These are phyloP conservation scores for Colletotrichum coccodes DNA, from an alignment of 2,329 filamentous ascomycete species.

Conservation along the genomic window DNA sequence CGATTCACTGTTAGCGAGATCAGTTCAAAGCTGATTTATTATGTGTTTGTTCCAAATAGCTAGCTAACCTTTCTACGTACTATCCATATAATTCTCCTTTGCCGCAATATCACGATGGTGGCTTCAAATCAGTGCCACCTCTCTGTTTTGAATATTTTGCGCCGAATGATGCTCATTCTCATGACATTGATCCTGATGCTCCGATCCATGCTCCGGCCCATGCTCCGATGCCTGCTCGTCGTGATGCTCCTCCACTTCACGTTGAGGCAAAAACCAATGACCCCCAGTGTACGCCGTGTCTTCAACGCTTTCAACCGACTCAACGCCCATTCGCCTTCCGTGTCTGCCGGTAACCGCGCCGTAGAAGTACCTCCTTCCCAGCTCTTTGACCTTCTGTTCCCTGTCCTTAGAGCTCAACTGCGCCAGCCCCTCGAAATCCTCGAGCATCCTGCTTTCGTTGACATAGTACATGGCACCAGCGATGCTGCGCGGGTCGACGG, in stretches of 20 bases:
- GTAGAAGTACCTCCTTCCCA: constrained; percentile 33
- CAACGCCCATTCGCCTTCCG: constrained; percentile 24
- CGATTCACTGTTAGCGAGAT: not conserved
- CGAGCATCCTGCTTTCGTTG: constrained; percentile 30
- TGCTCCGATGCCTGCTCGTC: not conserved
- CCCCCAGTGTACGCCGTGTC: constrained; percentile 12
- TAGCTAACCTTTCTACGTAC: not conserved
- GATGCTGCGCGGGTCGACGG: constrained; percentile 57
- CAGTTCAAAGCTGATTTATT: not conserved
- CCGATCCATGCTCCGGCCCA: not conserved
- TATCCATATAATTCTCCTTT: rapidly evolving
- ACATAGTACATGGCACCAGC: constrained; percentile 58
- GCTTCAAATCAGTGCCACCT: not conserved
- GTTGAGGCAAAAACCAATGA: constrained; percentile 6
- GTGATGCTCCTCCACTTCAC: too few relatives aligned
- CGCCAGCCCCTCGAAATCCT: constrained; percentile 32
- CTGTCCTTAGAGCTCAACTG: constrained; percentile 13
- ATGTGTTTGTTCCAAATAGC: too few relatives aligned
- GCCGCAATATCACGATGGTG: too few relatives aligned
- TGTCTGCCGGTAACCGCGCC: constrained; percentile 37
- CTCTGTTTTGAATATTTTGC: not conserved
- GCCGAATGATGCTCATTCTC: not conserved
- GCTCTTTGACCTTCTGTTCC: constrained; percentile 19
- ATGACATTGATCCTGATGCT: too few relatives aligned
- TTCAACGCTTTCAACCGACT: constrained; percentile 20